phyloP scores from a whole-genome alignment of 2,329 filamentous ascomycete genomes.

The Nothomitra cinnamomea region DNA sequence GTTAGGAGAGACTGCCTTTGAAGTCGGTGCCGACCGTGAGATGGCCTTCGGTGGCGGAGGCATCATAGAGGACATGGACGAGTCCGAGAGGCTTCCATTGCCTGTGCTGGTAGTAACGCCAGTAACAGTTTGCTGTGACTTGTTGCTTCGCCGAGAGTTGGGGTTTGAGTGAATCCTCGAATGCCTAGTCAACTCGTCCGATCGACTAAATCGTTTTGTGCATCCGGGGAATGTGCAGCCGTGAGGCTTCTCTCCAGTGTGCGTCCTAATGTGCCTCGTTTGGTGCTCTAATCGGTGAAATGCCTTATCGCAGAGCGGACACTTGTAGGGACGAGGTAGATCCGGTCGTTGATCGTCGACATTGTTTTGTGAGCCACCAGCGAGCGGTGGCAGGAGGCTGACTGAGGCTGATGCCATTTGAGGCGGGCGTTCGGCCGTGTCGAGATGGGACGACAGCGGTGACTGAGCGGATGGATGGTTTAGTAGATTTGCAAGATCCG shows the following conservation, averaged over 20 bases:
- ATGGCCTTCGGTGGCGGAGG: slow-evolving; percentile 64
- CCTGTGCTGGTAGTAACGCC: slow-evolving; percentile 36
- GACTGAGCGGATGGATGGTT: slow-evolving; percentile 30
- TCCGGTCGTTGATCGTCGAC: slow-evolving; percentile 53
- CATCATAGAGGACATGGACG: slow-evolving; percentile 44
- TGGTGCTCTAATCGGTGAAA: slow-evolving; percentile 97
- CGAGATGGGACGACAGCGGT: slow-evolving; percentile 17
- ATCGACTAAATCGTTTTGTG: slow-evolving; percentile 92
- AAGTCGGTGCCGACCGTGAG: slow-evolving; percentile 75
- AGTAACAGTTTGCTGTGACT: slow-evolving; percentile 48
- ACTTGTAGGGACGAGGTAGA: slow-evolving; percentile 93
- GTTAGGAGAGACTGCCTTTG: slow-evolving; percentile 79
- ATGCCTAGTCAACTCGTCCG: slow-evolving; percentile 90
- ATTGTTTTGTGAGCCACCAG: slow-evolving; percentile 27
- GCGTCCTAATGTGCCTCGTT: slow-evolving; percentile 78
- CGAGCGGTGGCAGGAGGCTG: slow-evolving; percentile 1
- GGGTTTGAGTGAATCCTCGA: slow-evolving; percentile 98
- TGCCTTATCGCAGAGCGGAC: slow-evolving; percentile 92
- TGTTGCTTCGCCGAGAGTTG: slow-evolving; percentile 86
- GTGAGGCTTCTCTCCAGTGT: slow-evolving; percentile 96
- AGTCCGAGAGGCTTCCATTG: slow-evolving; percentile 32
- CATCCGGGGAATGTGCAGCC: slow-evolving; percentile 90
- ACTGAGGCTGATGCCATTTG: slow-evolving; percentile 20
- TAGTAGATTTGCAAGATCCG: slow-evolving; percentile 60
- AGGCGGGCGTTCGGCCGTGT: neutral